phyloP scores from a whole-genome alignment of 441 rosid species.

The Eruca vesicaria region DNA sequence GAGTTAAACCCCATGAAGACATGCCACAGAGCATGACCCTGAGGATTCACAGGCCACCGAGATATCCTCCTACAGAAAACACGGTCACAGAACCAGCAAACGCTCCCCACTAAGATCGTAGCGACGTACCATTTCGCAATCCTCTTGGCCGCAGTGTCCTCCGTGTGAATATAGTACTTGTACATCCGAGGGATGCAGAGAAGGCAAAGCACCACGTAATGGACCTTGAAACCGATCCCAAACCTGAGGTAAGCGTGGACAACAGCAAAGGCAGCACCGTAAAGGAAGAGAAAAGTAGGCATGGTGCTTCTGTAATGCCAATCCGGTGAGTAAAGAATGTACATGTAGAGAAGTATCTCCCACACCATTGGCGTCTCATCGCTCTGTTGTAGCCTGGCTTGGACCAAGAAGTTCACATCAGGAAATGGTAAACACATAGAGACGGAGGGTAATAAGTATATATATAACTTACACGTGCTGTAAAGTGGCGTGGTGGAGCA shows the following conservation, averaged over 20 bases:
- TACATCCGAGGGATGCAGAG: constrained; percentile 88
- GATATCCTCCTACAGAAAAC: constrained; percentile 56
- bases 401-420: not conserved
- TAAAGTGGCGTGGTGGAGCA: constrained; percentile 82
- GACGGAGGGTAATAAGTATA: not conserved
- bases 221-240: constrained; percentile 82
- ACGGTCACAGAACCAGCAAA: constrained; percentile 77
- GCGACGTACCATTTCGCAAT: constrained; percentile 69
- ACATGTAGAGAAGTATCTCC: constrained; percentile 92
- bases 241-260: constrained; percentile 65
- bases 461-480: constrained; percentile 64
- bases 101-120: constrained; percentile 52
- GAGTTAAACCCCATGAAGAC: constrained; percentile 80
- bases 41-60: constrained; percentile 68
- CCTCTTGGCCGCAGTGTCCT: constrained; percentile 62
- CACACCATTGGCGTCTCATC: constrained; percentile 95
- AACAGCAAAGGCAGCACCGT: constrained; percentile 75
- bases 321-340: constrained; percentile 90
- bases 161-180: constrained; percentile 87
- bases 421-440: not conserved
- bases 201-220: constrained; percentile 70
- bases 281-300: constrained; percentile 85
- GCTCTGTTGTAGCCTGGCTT: constrained; percentile 86
- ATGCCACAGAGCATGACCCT: constrained; percentile 91
- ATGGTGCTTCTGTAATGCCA: constrained; percentile 94